phyloP scores from a whole-genome alignment of 192 early-diverging fungal genomes.

The Chytriomyces sp. region DNA sequence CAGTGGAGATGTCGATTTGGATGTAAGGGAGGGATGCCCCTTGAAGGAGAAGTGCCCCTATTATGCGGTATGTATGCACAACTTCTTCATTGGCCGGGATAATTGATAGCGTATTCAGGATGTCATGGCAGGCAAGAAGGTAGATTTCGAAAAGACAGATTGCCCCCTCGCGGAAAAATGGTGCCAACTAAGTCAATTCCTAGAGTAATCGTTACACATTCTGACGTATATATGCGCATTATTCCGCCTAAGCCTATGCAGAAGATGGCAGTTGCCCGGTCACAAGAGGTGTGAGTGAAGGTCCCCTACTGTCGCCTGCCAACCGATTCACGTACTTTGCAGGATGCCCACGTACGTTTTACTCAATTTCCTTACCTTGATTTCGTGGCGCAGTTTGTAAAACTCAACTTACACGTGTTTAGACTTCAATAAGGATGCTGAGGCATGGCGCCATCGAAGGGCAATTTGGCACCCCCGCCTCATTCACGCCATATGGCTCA shows the following conservation, averaged over 20 bases:
- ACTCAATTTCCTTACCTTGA: background rate
- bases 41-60: constrained; percentile 40
- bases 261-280: background rate
- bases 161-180: background rate
- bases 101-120: no score
- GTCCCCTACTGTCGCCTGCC: background rate
- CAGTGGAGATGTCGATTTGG: constrained; percentile 29
- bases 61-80: constrained; percentile 34
- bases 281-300: background rate
- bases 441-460: background rate
- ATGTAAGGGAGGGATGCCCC: constrained; percentile 30
- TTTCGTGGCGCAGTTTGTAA: no score
- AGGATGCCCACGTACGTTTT: background rate
- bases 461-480: no score
- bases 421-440: constrained; percentile 1
- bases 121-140: background rate
- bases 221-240: no score
- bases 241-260: no score
- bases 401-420: no score
- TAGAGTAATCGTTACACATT: no score
- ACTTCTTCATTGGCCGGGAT: no score
- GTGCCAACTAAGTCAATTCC: no score
- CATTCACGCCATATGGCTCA: no score
- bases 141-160: background rate
- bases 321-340: no score